Conservation (phyloP, 257 asterid species). For the Orobanche coerulescens region DNA sequence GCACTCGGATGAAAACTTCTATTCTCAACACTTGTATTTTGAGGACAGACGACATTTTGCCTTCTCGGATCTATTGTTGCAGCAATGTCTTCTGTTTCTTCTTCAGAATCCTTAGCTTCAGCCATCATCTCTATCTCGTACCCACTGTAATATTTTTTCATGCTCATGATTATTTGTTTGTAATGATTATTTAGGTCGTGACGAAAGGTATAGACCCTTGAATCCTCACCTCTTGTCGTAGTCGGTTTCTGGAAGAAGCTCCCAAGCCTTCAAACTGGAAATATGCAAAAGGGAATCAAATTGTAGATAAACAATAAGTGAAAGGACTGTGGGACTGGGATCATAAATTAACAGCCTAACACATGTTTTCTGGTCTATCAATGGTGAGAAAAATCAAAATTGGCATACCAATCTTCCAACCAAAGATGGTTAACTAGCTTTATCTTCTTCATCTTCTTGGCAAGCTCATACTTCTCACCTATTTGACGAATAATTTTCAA, state of each 20-base stretch:
- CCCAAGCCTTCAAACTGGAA: slow-evolving; percentile 80
- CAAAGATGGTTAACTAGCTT: slow-evolving; percentile 84
- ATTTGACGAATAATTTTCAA: slow-evolving; percentile 17
- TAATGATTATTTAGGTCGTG: background rate
- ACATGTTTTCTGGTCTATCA: slow-evolving; percentile 3
- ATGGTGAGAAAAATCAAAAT: slow-evolving; percentile 16
- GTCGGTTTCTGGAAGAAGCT: slow-evolving; percentile 71
- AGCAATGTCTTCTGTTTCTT: slow-evolving; percentile 51
- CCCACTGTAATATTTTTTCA: slow-evolving; percentile 42
- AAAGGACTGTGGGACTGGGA: background rate
- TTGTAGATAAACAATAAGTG: background rate
- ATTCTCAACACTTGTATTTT: slow-evolving; percentile 20
- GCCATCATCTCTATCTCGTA: slow-evolving; percentile 76
- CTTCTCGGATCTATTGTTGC: slow-evolving; percentile 25
- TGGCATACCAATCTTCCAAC: slow-evolving; percentile 80
- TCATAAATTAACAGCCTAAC: background rate
- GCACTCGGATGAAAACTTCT: slow-evolving; percentile 30
- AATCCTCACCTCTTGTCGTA: slow-evolving; percentile 64
- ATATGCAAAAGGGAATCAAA: slow-evolving; percentile 1
- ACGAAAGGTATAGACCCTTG: background rate
- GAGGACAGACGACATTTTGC: slow-evolving; percentile 33
- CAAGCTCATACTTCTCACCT: slow-evolving; percentile 92
- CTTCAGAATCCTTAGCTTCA: slow-evolving; percentile 95
- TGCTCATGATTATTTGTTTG: slow-evolving; percentile 6
- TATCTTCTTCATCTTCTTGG: slow-evolving; percentile 58